Conservation (phyloP, 1,284 basidiomycete species). For the Moesziomyces aphidis region DNA sequence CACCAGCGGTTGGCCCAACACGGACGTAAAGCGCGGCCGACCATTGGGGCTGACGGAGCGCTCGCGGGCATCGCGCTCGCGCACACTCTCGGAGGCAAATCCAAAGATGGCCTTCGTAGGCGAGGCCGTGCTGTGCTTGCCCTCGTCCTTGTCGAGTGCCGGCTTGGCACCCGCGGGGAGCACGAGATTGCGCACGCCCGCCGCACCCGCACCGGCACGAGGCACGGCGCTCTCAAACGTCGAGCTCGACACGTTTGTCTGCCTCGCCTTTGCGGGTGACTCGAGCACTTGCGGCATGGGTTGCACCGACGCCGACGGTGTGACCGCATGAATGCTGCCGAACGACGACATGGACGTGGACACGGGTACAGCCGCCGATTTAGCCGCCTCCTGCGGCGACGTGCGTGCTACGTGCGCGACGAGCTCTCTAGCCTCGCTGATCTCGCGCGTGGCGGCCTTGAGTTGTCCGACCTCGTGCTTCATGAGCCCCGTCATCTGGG, state of each 20-base stretch:
- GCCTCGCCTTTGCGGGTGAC: constrained; percentile 3
- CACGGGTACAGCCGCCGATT: constrained; percentile 1
- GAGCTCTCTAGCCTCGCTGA: constrained; percentile 54
- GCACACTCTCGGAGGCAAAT: constrained; percentile 23
- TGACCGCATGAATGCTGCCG: constrained; percentile 30
- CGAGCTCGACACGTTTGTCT: constrained; percentile 44
- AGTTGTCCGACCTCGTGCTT: constrained; percentile 65
- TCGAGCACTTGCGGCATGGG: constrained; percentile 3
- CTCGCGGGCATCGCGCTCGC: constrained; percentile 19
- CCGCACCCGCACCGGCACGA: neutral
- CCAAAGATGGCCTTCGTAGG: constrained; percentile 41
- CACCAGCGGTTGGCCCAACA: constrained; percentile 53
- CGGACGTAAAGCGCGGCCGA: constrained; percentile 50
- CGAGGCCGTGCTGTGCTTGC: constrained; percentile 15
- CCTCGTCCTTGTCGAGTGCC: constrained; percentile 34
- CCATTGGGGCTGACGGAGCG: constrained; percentile 47
- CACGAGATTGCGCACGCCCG: constrained; percentile 4
- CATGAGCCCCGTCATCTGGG: constrained; percentile 64
- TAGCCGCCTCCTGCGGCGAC: neutral
- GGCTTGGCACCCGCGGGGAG: constrained; percentile 29
- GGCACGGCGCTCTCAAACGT: constrained; percentile 47
- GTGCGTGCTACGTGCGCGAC: constrained; percentile 37
- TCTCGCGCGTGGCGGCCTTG: constrained; percentile 54
- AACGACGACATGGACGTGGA: constrained; percentile 22
- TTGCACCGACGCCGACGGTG: constrained; percentile 18